Base-by-base conservation (phyloP, 768 basidiomycete species). In the Piloderma croceum region DNA sequence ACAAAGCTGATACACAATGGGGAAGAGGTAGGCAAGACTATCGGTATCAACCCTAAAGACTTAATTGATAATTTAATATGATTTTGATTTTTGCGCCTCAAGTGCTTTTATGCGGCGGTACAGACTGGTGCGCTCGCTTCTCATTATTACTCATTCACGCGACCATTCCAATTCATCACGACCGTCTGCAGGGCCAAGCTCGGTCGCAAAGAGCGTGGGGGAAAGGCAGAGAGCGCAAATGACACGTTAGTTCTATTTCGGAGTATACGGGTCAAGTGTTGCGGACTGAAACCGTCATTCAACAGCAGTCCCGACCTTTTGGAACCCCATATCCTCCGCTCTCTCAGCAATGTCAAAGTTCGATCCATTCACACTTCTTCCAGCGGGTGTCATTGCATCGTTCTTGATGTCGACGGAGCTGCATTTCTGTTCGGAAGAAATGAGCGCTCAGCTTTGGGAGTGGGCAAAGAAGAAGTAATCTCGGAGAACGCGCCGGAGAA, bases 351-450 rank as follows among this genome's bases (percentile, higher is more conserved):
- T 58, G 71, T 93, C 63, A 78, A 81, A 56, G 70, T 74, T 7
- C 62, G 68, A 17, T 85, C 83, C 6, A 62, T 92, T 38, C 81
- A 92, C 59, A 73, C 86, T 7, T 83, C 85, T 2, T 87, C 85
- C 50, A 73, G 67, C 7, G 77, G 77, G 6, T 90, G 85, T 54
- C 87, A 91, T 56, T 81, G 76, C 50, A 77, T 91, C 31, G 79
- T 70, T 11, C 59, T 92, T 46, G 86, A 88, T 64, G 50, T 73
- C 18, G 73, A 81, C 38, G 91, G 90, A 6, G 71, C 76, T 27
- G 94, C 91, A 7, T 92, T 90, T 82, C 61, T 97, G 51, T 89
- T 93, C 56, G 94, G 94, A 6, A 79, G 90, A 39, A 90, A 90
- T 61, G 78, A 77, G 29, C 79, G 70, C 42, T 68, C 74, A 42